These are phyloP conservation scores for Panicum hallii DNA, from an alignment of 202 grass and related monocot species.

Conservation along the genomic window DNA sequence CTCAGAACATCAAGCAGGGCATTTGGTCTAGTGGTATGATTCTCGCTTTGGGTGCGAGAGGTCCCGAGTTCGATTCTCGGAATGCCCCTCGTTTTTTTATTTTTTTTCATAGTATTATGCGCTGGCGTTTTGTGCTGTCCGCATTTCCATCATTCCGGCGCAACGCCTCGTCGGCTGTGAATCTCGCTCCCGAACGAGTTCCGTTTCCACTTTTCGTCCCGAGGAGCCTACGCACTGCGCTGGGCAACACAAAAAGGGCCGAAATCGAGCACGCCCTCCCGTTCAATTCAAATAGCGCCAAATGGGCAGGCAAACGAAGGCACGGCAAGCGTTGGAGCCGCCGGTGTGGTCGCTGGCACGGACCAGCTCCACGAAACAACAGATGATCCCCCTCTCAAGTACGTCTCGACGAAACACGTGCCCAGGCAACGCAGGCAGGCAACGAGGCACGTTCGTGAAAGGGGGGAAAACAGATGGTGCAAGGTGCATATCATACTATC, in stretches of 20 bases:
- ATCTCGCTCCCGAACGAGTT: no score
- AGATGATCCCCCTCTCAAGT: not conserved
- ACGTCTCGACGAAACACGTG: no score
- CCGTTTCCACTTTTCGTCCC: no score
- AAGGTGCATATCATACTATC: no score
- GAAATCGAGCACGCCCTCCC: not conserved
- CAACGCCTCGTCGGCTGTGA: no score
- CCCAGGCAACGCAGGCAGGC: no score
- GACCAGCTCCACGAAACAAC: not conserved
- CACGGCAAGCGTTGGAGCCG: not conserved
- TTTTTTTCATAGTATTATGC: not conserved
- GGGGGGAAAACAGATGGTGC: no score
- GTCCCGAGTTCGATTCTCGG: slow-evolving; percentile 99
- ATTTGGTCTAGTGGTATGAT: slow-evolving; percentile 99
- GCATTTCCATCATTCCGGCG: no score
- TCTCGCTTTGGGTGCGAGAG: slow-evolving; percentile 99
- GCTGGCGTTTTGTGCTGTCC: no score
- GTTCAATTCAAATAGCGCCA: not conserved
- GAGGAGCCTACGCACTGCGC: not conserved
- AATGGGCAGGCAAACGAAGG: not conserved
- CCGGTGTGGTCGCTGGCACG: not conserved
- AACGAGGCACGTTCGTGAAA: no score
- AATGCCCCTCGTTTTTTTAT: slow-evolving; percentile 60
- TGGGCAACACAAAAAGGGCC: not conserved
- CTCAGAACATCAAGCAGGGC: not conserved